Evolutionary conservation across 2,329 filamentous ascomycete genomes (phyloP).

Genomic region (Epichloe coenophiala): DNA sequence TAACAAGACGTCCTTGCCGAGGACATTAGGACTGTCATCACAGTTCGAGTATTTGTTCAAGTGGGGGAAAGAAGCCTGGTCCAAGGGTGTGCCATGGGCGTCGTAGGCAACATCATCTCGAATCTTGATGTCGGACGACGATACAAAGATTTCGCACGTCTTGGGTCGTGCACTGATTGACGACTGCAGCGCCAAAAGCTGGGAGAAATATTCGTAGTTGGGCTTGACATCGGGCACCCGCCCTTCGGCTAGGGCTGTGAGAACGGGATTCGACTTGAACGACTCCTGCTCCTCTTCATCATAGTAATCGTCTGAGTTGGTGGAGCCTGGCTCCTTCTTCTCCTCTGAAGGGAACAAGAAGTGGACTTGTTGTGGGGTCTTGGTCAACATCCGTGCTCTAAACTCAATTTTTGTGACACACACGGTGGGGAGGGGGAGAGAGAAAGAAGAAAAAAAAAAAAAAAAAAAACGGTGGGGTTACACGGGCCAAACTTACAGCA

Average conservation of each 20-base stretch:
- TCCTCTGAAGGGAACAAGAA: conserved; percentile 45
- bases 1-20: conserved; percentile 38
- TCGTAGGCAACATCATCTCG: conserved; percentile 34
- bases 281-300: conserved; percentile 33
- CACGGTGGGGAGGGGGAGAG: too few species aligned
- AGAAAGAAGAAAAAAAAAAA: too few species aligned
- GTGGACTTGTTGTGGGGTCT: conserved; percentile 32
- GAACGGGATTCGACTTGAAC: conserved; percentile 52
- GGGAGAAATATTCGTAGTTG: conserved; percentile 49
- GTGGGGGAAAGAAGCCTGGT: conserved; percentile 41
- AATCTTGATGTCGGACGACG: conserved; percentile 37
- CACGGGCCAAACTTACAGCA: conserved; percentile 38
- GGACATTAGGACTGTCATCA: conserved; percentile 35
- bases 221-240: conserved; percentile 43
- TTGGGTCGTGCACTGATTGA: conserved; percentile 41
- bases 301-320: conserved; percentile 44
- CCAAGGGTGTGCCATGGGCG: conserved; percentile 28
- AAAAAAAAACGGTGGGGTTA: not conserved
- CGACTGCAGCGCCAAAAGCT: conserved; percentile 39
- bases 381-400: conserved; percentile 1
- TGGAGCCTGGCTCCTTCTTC: conserved; percentile 43
- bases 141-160: conserved; percentile 46
- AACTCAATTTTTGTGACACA: not conserved
- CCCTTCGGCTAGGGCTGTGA: conserved; percentile 45
- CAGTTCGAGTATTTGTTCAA: conserved; percentile 39